These are phyloP conservation scores for Termitomyces sp. DNA, from an alignment of 768 basidiomycete species.

Conservation along the genomic window DNA sequence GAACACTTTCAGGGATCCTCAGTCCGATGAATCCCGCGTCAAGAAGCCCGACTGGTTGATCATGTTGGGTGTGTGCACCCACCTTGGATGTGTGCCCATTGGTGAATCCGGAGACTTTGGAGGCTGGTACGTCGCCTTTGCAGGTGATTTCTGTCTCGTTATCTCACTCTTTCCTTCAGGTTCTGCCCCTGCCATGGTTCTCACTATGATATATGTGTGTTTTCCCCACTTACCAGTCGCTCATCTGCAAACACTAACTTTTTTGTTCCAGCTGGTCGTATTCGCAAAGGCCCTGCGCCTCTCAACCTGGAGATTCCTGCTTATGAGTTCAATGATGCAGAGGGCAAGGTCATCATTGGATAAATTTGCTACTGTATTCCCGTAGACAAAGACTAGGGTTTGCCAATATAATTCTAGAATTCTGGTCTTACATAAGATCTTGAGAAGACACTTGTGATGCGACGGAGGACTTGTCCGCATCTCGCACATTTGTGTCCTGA, in stretches of 20 bases:
- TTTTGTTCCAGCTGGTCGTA: slow-evolving; percentile 77
- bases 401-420: slow-evolving; percentile 8
- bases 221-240: not conserved
- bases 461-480: not conserved
- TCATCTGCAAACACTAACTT: slow-evolving; percentile 8
- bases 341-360: slow-evolving; percentile 85
- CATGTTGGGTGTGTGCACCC: slow-evolving; percentile 92
- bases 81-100: slow-evolving; percentile 97
- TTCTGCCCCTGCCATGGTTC: slow-evolving; percentile 99
- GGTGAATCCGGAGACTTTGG: slow-evolving; percentile 96
- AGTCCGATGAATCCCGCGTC: slow-evolving; percentile 81
- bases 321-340: slow-evolving; percentile 83
- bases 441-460: not conserved
- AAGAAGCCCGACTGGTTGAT: slow-evolving; percentile 97
- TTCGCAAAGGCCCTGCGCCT: slow-evolving; percentile 95
- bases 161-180: slow-evolving; percentile 28
- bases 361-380: slow-evolving; percentile 31
- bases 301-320: slow-evolving; percentile 93
- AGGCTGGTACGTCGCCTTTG: slow-evolving; percentile 70
- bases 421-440: slow-evolving; percentile 9
- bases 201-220: slow-evolving; percentile 92
- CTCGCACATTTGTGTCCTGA: not conserved
- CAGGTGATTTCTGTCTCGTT: not conserved
- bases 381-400: slow-evolving; percentile 19
- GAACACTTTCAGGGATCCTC: slow-evolving; percentile 87